Conservation (phyloP, 192 early-diverging fungal species). For the Rhizoclosmatium sp. region DNA sequence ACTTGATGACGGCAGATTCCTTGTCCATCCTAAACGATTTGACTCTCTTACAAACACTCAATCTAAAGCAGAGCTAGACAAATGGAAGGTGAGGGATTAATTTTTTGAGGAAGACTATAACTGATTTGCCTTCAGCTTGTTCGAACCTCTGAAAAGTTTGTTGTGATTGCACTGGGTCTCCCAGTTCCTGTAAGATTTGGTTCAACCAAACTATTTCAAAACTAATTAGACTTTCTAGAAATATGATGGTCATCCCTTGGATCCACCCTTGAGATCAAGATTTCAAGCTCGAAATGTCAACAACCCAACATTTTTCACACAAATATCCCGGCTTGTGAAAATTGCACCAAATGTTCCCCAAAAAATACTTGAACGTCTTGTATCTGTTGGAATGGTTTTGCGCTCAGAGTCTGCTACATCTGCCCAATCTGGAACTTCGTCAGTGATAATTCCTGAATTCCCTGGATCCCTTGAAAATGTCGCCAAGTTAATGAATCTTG, state of each 20-base stretch:
- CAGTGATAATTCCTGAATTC: slow-evolving; percentile 26
- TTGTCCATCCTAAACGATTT: slow-evolving; percentile 76
- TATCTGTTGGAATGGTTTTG: slow-evolving; percentile 25
- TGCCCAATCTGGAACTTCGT: neutral
- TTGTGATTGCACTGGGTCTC: slow-evolving; percentile 79
- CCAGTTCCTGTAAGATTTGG: slow-evolving; percentile 63
- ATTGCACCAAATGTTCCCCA: slow-evolving; percentile 15
- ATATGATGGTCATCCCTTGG: slow-evolving; percentile 60
- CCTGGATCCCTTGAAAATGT: slow-evolving; percentile 6
- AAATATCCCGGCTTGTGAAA: slow-evolving; percentile 17
- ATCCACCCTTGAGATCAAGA: slow-evolving; percentile 81
- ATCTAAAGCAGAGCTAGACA: slow-evolving; percentile 53
- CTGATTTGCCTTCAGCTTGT: slow-evolving; percentile 51
- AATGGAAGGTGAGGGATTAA: no score
- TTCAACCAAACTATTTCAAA: neutral
- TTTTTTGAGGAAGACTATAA: neutral
- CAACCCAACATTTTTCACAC: slow-evolving; percentile 16
- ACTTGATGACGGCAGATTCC: slow-evolving; percentile 80
- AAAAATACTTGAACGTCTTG: slow-evolving; percentile 20
- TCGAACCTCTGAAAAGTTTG: slow-evolving; percentile 70
- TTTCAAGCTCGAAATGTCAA: slow-evolving; percentile 71
- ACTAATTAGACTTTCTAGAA: slow-evolving; percentile 11
- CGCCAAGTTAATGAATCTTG: neutral
- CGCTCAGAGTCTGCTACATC: slow-evolving; percentile 18
- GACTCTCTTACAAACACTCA: slow-evolving; percentile 63